These are phyloP conservation scores for Camellia oleifera DNA, from an alignment of 179 eudicot genomes.

Conservation along the genomic window DNA sequence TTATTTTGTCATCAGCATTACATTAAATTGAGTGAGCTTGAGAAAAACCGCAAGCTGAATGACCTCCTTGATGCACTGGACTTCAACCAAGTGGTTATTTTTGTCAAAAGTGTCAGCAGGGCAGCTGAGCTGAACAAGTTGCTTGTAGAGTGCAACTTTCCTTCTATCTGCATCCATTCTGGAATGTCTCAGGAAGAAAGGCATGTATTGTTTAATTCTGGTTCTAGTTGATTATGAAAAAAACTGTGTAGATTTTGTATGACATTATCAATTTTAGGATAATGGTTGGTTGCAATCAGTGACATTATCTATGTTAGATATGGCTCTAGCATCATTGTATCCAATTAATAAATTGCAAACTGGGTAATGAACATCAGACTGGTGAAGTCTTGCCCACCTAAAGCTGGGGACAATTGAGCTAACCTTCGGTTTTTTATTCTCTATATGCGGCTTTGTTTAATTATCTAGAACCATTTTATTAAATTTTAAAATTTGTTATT, in stretches of 20 bases:
- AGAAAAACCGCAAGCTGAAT: constrained; percentile 94
- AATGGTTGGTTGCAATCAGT: neutral
- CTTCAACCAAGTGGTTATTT: constrained; percentile 95
- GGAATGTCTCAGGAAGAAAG: constrained; percentile 99
- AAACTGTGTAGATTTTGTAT: neutral
- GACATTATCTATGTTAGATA: neutral
- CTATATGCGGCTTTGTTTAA: too few relatives aligned
- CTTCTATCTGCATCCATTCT: constrained; percentile 95
- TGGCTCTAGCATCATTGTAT: neutral
- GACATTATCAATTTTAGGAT: neutral
- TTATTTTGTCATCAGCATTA: constrained; percentile 58
- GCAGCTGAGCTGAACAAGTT: constrained; percentile 94
- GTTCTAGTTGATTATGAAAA: neutral
- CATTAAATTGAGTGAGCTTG: constrained; percentile 82
- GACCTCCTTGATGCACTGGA: constrained; percentile 97
- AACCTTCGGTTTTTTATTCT: too few relatives aligned
- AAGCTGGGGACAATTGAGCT: neutral
- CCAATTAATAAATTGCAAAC: neutral
- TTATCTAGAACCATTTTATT: too few relatives aligned
- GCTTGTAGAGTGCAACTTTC: constrained; percentile 91
- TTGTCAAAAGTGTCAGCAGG: constrained; percentile 90
- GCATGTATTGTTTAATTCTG: constrained; percentile 24
- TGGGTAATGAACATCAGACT: neutral
- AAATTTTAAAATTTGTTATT: too few relatives aligned
- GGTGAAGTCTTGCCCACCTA: neutral